Percentiles rank a stretch among this genome's conserved stretches.
Conservation (phyloP, 2,329 filamentous ascomycete species). For the Teratosphaeria destructans region DNA sequence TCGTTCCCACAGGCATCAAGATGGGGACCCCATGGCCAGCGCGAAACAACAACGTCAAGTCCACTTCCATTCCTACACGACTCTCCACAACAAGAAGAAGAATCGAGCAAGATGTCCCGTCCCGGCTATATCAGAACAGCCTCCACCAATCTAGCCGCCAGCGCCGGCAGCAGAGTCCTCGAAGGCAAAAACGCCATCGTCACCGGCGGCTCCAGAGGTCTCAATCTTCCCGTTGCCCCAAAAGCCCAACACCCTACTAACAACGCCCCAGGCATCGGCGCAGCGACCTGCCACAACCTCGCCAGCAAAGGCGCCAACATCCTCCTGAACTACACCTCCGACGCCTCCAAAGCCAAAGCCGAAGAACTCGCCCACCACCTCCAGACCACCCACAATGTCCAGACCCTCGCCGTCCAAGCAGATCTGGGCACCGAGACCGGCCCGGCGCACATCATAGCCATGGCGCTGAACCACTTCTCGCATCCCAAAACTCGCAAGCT, state of each 20-base stretch:
- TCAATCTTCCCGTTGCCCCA: background rate
- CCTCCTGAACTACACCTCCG: conserved; percentile 61
- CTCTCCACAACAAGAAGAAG: background rate
- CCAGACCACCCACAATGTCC: conserved; percentile 46
- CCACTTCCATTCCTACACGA: background rate
- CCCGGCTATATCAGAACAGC: conserved; percentile 26
- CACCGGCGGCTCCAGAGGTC: conserved; percentile 69
- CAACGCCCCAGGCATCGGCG: conserved; percentile 53
- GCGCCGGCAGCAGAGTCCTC: conserved; percentile 27
- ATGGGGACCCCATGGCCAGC: background rate
- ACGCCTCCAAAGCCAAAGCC: conserved; percentile 45
- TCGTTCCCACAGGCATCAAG: background rate
- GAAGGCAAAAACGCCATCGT: conserved; percentile 70
- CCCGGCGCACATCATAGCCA: conserved; percentile 48
- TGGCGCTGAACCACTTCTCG: conserved; percentile 49
- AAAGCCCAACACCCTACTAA: background rate
- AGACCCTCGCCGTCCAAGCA: conserved; percentile 55
- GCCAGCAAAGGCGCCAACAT: conserved; percentile 60
- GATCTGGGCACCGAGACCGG: conserved; percentile 56
- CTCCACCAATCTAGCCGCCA: conserved; percentile 30
- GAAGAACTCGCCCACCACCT: conserved; percentile 48
- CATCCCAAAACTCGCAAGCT: conserved; percentile 45
- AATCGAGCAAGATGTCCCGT: conserved; percentile 26
- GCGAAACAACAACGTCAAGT: background rate
- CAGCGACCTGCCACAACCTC: conserved; percentile 56